Base-by-base conservation (phyloP, 441 rosid genomes). In the Manihot esculenta region DNA sequence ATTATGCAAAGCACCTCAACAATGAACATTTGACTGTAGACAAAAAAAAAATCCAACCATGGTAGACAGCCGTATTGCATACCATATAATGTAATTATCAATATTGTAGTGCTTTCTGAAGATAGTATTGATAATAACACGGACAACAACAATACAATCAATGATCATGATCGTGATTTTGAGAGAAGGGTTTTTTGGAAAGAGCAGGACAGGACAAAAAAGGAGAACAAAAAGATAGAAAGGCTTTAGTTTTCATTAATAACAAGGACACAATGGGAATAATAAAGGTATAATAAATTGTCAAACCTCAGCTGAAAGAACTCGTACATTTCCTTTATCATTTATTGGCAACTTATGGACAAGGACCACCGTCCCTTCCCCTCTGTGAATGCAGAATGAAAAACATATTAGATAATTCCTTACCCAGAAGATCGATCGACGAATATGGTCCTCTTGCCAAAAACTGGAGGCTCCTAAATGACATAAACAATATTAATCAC, bases 381-480 rank as follows among this genome's bases (percentile, higher is more conserved):
- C 14, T 26, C 13, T 44, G 7, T 44, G 14, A 44, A 13, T 44
- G 48, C 48, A 69, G 33, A 26, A 38, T 69, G 10, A 38, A 55
- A 23, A 26, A 48, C 20, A 70, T 8, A 44, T 15, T 49, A 58
- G 23, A 18, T 33, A 66, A 58, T 54, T 80, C 68, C 87, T 83
- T 77, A 93, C 97, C 98, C 94, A 70, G 94, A 83, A 65, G 79
- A 80, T 63, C 51, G 78, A 71, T 85, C 59, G 67, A 83, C 79
- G 77, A 86, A 76, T 66, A 92, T 53, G 20, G 99, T 90, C 87
- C 80, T 84, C 89, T 92, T 94, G 75, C 99, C 97, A 72, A 92
- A 90, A 65, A 94, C 91, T 13, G 99, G 99, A 54, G 99, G 91
- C 77, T 86, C 97, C 99, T 94, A 78, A 60, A 69, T 65, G 74